Evolutionary conservation across 345 rosid genomes (phyloP), one percentile per base, ranked within the genome.

Genomic region (Excoecaria agallocha): DNA sequence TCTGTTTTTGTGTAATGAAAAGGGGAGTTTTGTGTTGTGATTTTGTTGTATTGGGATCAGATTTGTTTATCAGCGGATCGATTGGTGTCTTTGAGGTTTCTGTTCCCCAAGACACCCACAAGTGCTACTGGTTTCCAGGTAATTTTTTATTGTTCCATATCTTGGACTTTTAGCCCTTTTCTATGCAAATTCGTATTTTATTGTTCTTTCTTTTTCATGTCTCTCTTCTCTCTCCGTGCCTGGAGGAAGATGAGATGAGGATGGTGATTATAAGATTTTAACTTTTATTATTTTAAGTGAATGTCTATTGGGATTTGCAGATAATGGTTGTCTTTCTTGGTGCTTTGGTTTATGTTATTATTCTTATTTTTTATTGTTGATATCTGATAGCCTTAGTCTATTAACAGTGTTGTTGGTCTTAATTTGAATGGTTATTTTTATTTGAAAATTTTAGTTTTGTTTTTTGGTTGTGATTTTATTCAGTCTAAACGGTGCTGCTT

Each of bases 51-150:
- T 79, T 79, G 83, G 84, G 84, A 73, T 86, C 82, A 58, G 71
- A 74, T 78, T 74, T 79, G 74, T 77, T 39, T 69, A 74, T 78
- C 77, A 70, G 79, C 70, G 58, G 85, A 81, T 86, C 88, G 25
- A 81, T 78, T 72, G 78, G 78, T 83, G 84, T 74, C 59, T 81
- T 78, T 76, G 77, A 82, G 82, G 73, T 88, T 70, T 76, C 78
- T 87, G 86, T 84, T 80, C 85, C 87, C 91, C 75, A 71, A 64
- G 82, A 68, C 84, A 70, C 88, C 81, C 87, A 87, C 90, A 83
- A 65, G 70, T 70, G 72, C 69, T 84, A 52, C 81, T 80, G 86
- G 80, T 75, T 86, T 83, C 72, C 82, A 82, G 89, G 92, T 86
- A 82, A 66, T 81, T 84, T 77, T 85, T 83, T 77, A 78, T 78